These are phyloP conservation scores for Termitomyces sp. DNA, from an alignment of 768 basidiomycete genomes.

Conservation along the genomic window DNA sequence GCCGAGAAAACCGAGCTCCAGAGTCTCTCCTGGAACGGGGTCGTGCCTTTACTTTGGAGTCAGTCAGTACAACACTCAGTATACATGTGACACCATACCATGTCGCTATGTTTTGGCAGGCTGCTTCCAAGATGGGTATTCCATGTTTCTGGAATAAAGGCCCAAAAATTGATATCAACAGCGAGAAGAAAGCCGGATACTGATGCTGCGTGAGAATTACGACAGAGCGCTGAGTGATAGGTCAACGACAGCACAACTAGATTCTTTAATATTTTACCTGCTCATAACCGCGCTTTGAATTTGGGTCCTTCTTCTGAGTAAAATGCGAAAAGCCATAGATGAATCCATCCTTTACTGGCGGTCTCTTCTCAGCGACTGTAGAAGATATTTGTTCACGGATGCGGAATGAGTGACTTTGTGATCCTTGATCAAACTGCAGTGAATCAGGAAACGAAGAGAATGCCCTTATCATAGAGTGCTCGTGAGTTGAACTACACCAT, in stretches of 20 bases:
- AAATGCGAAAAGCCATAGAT: slow-evolving; percentile 79
- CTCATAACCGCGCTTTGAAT: slow-evolving; percentile 72
- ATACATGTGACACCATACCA: slow-evolving; percentile 50
- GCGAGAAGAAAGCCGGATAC: slow-evolving; percentile 80
- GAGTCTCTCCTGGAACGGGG: slow-evolving; percentile 55
- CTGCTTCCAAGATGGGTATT: slow-evolving; percentile 75
- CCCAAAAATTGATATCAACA: slow-evolving; percentile 60
- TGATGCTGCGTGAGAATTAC: slow-evolving; percentile 77
- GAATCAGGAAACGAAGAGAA: slow-evolving; percentile 94
- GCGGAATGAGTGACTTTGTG: slow-evolving; percentile 82
- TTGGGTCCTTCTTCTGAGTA: slow-evolving; percentile 57
- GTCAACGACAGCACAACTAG: slow-evolving; percentile 1
- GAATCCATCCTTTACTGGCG: slow-evolving; percentile 51
- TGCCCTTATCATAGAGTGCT: slow-evolving; percentile 44
- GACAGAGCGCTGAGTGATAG: slow-evolving; percentile 52
- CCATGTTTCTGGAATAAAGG: slow-evolving; percentile 72
- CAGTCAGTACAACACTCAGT: slow-evolving; percentile 14
- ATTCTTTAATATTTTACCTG: slow-evolving; percentile 42
- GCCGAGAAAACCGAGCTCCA: slow-evolving; percentile 84
- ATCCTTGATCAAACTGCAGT: slow-evolving; percentile 76
- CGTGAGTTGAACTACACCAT: slow-evolving; percentile 2
- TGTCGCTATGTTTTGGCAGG: slow-evolving; percentile 77
- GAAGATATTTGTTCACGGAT: slow-evolving; percentile 47
- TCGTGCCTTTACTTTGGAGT: slow-evolving; percentile 67
- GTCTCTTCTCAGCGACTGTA: slow-evolving; percentile 23